A percentile compares a stretch with the other conserved stretches of the same genome.
Conservation (phyloP, 305 asterid genomes). For the Fraxinus floribunda region DNA sequence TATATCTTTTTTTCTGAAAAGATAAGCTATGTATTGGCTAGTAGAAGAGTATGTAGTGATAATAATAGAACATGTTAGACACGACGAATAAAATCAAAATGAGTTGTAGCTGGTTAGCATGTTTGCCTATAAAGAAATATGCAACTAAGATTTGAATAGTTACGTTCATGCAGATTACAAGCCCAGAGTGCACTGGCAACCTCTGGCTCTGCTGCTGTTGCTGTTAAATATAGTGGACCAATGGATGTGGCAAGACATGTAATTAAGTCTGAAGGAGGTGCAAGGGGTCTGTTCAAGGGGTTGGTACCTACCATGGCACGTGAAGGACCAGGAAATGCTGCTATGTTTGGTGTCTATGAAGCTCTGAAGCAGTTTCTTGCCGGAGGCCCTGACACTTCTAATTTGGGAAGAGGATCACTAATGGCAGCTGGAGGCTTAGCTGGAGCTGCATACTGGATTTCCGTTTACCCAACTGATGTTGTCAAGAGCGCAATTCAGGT, state of each 20-base stretch:
- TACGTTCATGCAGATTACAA: constrained; percentile 60
- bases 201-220: constrained; percentile 27
- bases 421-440: constrained; percentile 80
- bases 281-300: constrained; percentile 83
- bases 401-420: constrained; percentile 73
- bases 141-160: neutral
- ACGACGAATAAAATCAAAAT: neutral
- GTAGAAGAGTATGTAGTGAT: neutral
- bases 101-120: neutral
- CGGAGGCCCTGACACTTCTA: constrained; percentile 79
- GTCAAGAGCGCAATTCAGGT: constrained; percentile 87
- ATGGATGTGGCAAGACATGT: constrained; percentile 88
- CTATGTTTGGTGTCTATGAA: constrained; percentile 84
- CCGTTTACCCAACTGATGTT: constrained; percentile 86
- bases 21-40: neutral
- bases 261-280: constrained; percentile 67
- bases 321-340: constrained; percentile 88
- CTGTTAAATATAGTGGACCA: constrained; percentile 82
- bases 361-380: constrained; percentile 76
- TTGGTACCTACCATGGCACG: constrained; percentile 77
- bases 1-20: neutral
- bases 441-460: constrained; percentile 76
- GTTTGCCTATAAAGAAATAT: neutral
- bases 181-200: constrained; percentile 75
- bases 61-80: neutral